Base-by-base conservation (phyloP, 208 protist genomes). In the Trichomonas tenax region DNA sequence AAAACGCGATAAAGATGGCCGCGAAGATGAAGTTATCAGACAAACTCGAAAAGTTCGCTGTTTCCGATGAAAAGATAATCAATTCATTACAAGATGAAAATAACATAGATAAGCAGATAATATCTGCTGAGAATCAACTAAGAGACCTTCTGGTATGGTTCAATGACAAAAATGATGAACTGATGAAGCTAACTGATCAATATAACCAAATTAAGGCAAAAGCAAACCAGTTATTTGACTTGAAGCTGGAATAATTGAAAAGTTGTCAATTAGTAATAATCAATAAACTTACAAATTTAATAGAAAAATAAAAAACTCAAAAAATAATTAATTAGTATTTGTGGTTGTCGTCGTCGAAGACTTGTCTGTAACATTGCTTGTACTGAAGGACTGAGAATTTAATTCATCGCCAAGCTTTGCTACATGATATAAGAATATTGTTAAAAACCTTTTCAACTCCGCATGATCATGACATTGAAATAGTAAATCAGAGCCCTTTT, bases 401-500 rank as follows among this genome's bases (percentile, higher is more conserved):
- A 72, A 72, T n/a, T 72, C 58, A 26, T 10, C 21, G 11, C 34
- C 81, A 17, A 41, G 21, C 38, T 93, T 48, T 0, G 11, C 0
- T 38, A 93, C 34, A 10, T 41, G 11, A 36, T 51, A 93, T 15
- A 93, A 26, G 45, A 93, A 93, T 14, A 93, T 58, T 9, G 17
- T 34, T 0, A 93, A 17, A 21, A 93, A 93, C 38, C 51, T 48
- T 14, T 51, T 51, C 86, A 93, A 58, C 31, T 93, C 86, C 26
- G 86, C 86, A 93, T 93, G 86, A 51, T 93, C 86, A 41, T 93
- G 86, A 51, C 86, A 93, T 51, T 93, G 86, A 36, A 51, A 93
- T 0, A 93, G 26, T 23, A 93, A 34, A 34, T 93, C 86, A 26
- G 44, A 34, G 11, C 58, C 3, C 44, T 93, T 23, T 15, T 48